Evolutionary conservation across 148 eudicot genomes (phyloP).

Genomic region (Cornus suecica): DNA sequence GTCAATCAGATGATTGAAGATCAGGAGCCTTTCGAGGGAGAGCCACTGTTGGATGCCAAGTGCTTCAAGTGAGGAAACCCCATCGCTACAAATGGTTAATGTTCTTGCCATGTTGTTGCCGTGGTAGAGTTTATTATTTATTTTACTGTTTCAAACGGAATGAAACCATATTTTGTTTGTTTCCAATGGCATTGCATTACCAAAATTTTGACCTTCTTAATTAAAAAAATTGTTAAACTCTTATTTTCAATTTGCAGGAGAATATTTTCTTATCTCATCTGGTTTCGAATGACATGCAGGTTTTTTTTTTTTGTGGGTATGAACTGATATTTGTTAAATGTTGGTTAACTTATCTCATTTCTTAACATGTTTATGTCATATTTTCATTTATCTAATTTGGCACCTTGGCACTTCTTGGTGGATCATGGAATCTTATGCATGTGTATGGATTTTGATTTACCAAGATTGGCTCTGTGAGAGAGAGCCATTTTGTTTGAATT

Average conservation of each 20-base stretch:
- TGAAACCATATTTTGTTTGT: not conserved
- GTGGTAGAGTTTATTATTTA: not conserved
- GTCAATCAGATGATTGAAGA: slow-evolving; percentile 47
- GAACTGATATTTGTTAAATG: too few relatives aligned
- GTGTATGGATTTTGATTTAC: too few relatives aligned
- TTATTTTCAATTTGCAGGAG: not conserved
- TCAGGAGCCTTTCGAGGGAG: slow-evolving; percentile 41
- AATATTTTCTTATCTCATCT: too few relatives aligned
- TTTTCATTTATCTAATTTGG: too few relatives aligned
- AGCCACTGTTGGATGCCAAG: slow-evolving; percentile 35
- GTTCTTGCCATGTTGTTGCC: not conserved
- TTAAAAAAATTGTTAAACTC: not conserved
- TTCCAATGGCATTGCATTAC: not conserved
- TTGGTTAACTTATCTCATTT: too few relatives aligned
- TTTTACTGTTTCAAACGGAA: not conserved
- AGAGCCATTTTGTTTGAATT: too few relatives aligned
- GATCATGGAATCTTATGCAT: too few relatives aligned
- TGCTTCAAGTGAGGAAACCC: slow-evolving; percentile 35
- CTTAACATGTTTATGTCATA: too few relatives aligned
- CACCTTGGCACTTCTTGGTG: too few relatives aligned
- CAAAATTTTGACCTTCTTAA: not conserved
- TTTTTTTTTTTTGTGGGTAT: too few relatives aligned
- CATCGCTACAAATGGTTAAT: not conserved
- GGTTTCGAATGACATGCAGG: too few relatives aligned
- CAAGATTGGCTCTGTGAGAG: too few relatives aligned